Conservation (phyloP, 2,329 filamentous ascomycete genomes). For the Xylariaceae sp. region DNA sequence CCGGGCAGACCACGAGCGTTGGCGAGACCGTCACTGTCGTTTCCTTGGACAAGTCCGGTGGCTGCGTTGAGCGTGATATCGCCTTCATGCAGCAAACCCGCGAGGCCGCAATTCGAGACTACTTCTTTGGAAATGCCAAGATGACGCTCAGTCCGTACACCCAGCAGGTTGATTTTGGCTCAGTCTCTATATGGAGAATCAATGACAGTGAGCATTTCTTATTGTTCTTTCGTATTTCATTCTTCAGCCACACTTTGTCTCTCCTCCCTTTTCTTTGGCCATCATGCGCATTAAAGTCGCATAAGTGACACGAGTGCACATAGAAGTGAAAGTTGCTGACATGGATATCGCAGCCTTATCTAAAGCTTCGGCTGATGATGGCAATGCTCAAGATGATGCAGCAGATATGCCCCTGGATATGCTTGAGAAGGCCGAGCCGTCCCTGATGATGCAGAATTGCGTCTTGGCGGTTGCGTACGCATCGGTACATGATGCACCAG, state of each 20-base stretch:
- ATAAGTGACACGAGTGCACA: no score
- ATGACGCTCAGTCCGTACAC: constrained; percentile 82
- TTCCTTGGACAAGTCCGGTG: constrained; percentile 78
- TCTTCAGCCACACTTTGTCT: neutral
- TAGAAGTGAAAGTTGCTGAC: neutral
- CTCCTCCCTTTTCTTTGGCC: neutral
- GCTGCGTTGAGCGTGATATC: constrained; percentile 73
- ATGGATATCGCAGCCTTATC: constrained; percentile 3
- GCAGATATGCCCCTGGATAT: constrained; percentile 26
- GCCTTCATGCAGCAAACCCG: constrained; percentile 68
- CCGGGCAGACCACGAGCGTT: constrained; percentile 47
- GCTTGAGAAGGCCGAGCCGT: constrained; percentile 63
- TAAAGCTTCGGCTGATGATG: constrained; percentile 8
- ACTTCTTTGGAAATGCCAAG: constrained; percentile 84
- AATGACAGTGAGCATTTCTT: constrained; percentile 48
- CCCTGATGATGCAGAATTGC: constrained; percentile 69
- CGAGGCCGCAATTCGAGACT: constrained; percentile 78
- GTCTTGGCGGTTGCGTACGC: constrained; percentile 83
- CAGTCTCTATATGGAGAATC: constrained; percentile 69
- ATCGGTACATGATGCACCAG: constrained; percentile 61
- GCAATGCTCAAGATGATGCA: constrained; percentile 16
- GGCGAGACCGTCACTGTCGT: constrained; percentile 72
- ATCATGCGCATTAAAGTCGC: neutral
- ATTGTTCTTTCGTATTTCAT: neutral
- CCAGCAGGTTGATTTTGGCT: constrained; percentile 74